Evolutionary conservation across 345 rosid genomes (phyloP).

Genomic region (Salix suchowensis): DNA sequence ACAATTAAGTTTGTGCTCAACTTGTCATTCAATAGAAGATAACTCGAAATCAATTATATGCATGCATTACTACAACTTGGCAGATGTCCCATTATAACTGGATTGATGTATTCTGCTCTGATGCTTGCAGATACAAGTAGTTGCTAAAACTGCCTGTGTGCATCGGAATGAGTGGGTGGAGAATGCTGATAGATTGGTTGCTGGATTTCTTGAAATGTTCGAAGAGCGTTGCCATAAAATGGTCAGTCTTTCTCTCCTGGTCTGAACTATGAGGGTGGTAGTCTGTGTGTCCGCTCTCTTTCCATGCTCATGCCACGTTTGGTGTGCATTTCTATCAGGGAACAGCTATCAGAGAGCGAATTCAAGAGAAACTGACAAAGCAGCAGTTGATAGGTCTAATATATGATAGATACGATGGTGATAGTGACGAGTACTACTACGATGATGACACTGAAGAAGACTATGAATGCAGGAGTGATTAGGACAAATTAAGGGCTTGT

Average conservation of each 20-base stretch:
- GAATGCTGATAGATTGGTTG: slow-evolving; percentile 60
- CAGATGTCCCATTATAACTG: not conserved
- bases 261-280: not conserved
- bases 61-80: not conserved
- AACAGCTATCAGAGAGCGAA: slow-evolving; percentile 58
- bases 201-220: slow-evolving; percentile 70
- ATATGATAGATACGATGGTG: slow-evolving; percentile 22
- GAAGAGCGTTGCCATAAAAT: slow-evolving; percentile 69
- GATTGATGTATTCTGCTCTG: not conserved
- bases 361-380: slow-evolving; percentile 45
- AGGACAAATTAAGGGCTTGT: slow-evolving; percentile 1
- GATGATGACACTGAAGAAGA: slow-evolving; percentile 26
- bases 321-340: slow-evolving; percentile 30
- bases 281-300: not conserved
- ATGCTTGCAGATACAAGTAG: slow-evolving; percentile 50
- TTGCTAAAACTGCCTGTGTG: slow-evolving; percentile 55
- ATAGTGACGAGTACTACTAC: slow-evolving; percentile 30
- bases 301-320: not conserved
- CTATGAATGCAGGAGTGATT: slow-evolving; percentile 7
- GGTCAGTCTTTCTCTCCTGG: slow-evolving; percentile 23
- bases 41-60: not conserved
- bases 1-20: not conserved
- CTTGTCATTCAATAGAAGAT: not conserved
- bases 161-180: slow-evolving; percentile 60
- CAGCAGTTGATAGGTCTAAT: slow-evolving; percentile 39